Evolutionary conservation across 2,329 filamentous ascomycete species (phyloP), one percentile per base, ranked within the genome.

Genomic region (Grosmannia clavigera): DNA sequence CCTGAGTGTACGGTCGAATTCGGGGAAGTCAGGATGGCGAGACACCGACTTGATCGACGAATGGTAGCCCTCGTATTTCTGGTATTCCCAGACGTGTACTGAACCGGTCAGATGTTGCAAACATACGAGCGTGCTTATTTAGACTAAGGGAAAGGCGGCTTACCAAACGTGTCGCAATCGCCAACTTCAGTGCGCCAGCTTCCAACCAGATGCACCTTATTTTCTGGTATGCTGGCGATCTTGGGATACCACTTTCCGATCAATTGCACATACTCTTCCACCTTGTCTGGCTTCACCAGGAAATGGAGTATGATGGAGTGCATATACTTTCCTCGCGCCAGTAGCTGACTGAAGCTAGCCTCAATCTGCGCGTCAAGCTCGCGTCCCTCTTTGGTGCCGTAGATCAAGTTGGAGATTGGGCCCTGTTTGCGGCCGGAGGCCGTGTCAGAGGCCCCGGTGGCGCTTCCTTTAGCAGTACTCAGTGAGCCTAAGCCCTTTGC

Each of bases 61-160:
- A 74, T 99, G 94, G 74, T 97, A 97, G 63, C 94, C 94, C 67
- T 92, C 82, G 75, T 97, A 99, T 68, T 92, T 87, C 74, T 97
- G 92, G 74, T 99, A 99, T 74, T 99, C 94, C 94, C 94, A 99
- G 69, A 99, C 99, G 72, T 99, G 94, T 57, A 99, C 94, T 97
- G 67, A 58, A 38, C 22, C 1, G 52, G 31, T n/a, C 19, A 48
- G 51, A 12, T 19, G 10, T 11, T 35, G 33, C 9, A 35, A 9
- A 10, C 33, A 11, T 35, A 35, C 33, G 33, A 31, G 14, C 3
- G 7, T 14, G 4, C 3, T 31, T 31, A 31, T 31, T 5, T 31
- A 5, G 31, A 22, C 7, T 0, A 29, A 22, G 56, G n/a, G 31
- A 22, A 58, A 10, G 33, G 14, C 2, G 43, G 72, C 83, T 63